Percentiles rank a stretch among this genome's conserved stretches.
phyloP scores from a whole-genome alignment of 2,329 filamentous ascomycete species.

The Lachnellula arida region DNA sequence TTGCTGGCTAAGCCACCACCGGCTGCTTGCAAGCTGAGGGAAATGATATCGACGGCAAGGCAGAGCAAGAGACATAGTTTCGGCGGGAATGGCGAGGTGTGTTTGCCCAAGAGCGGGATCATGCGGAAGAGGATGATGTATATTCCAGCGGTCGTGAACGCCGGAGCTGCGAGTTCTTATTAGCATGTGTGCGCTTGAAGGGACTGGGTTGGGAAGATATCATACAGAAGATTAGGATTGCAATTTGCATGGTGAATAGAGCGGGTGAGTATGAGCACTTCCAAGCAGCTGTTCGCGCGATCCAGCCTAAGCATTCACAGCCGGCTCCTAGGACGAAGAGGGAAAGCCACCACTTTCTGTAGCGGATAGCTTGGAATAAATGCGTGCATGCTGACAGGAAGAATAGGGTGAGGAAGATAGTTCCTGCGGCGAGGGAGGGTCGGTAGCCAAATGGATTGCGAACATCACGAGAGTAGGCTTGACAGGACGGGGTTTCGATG shows the following conservation, averaged over 20 bases:
- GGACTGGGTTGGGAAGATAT: conserved; percentile 10
- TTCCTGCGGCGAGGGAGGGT: conserved; percentile 30
- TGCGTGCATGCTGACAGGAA: conserved; percentile 38
- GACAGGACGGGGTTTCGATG: conserved; percentile 1
- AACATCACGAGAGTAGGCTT: not conserved
- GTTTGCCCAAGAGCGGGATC: conserved; percentile 43
- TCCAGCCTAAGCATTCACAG: conserved; percentile 37
- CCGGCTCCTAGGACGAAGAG: conserved; percentile 42
- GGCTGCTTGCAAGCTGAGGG: conserved; percentile 53
- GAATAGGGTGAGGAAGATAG: conserved; percentile 45
- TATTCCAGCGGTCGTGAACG: conserved; percentile 55
- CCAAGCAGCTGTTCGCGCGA: conserved; percentile 26
- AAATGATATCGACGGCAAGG: conserved; percentile 53
- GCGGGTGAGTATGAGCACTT: conserved; percentile 31
- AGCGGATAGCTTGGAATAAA: conserved; percentile 37
- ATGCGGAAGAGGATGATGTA: conserved; percentile 60
- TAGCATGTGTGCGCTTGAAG: not conserved
- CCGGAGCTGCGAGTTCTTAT: conserved; percentile 13
- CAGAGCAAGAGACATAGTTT: conserved; percentile 53
- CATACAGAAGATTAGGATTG: conserved; percentile 42
- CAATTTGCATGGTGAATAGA: conserved; percentile 35
- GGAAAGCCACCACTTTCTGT: conserved; percentile 44
- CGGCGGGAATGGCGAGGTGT: conserved; percentile 46
- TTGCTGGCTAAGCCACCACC: conserved; percentile 46
- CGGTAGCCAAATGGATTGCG: conserved; percentile 12